Conservation (phyloP, 2,329 filamentous ascomycete species). For the Fusarium pilosicola region DNA sequence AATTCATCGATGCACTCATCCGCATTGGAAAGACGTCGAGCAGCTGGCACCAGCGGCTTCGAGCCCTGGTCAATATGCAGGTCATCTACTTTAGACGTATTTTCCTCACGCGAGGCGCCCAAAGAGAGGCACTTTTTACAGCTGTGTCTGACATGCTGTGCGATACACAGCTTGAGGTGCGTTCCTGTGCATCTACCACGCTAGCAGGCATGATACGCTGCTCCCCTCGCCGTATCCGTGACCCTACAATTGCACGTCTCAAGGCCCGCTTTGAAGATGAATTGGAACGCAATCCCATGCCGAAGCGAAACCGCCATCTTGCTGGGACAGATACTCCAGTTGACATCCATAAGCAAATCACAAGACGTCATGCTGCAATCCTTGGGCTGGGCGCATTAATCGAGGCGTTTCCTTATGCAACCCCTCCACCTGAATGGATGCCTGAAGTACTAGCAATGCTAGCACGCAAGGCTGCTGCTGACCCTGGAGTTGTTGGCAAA, state of each 20-base stretch:
- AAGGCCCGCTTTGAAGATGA: conserved; percentile 82
- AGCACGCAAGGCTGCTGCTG: conserved; percentile 84
- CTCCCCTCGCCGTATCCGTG: conserved; percentile 82
- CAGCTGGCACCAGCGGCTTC: conserved; percentile 95
- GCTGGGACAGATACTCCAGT: conserved; percentile 75
- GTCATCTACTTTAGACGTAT: conserved; percentile 97
- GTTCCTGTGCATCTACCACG: conserved; percentile 90
- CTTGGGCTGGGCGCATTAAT: conserved; percentile 90
- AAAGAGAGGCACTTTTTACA: conserved; percentile 84
- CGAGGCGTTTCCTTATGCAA: conserved; percentile 95
- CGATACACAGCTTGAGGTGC: conserved; percentile 92
- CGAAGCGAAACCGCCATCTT: conserved; percentile 71
- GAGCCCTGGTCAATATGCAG: conserved; percentile 97
- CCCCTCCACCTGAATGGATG: conserved; percentile 92
- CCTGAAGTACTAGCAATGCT: conserved; percentile 89
- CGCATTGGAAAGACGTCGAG: conserved; percentile 84
- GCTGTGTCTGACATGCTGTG: conserved; percentile 97
- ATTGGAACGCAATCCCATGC: conserved; percentile 86
- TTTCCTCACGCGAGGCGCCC: conserved; percentile 80
- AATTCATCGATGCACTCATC: conserved; percentile 87
- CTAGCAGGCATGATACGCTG: conserved; percentile 98
- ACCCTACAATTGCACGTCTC: conserved; percentile 78
- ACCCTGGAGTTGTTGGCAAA: conserved; percentile 92
- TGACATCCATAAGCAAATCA: conserved; percentile 78
- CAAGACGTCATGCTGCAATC: conserved; percentile 88